Evolutionary conservation across 345 rosid genomes (phyloP).

Genomic region (Orychophragmus violaceus): DNA sequence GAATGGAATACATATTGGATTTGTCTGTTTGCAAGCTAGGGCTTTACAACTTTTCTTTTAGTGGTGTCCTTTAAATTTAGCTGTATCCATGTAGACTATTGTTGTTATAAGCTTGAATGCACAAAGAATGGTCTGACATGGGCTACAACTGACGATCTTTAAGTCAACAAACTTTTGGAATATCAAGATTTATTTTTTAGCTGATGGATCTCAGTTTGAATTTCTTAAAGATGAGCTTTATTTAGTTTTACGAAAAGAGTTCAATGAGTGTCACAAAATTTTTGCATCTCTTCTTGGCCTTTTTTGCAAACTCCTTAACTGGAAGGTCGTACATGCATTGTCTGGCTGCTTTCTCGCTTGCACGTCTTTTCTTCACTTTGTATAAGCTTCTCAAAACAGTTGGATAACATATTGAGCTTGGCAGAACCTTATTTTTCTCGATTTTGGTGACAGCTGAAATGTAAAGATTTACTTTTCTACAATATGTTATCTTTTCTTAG

Average conservation of each 20-base stretch:
- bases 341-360: background rate
- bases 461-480: background rate
- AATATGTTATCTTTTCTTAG: background rate
- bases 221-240: background rate
- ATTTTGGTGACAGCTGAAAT: background rate
- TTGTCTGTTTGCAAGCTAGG: background rate
- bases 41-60: background rate
- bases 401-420: background rate
- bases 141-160: background rate
- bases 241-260: background rate
- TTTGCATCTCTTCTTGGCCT: background rate
- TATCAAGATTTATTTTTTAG: background rate
- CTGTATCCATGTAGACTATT: background rate
- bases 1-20: background rate
- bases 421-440: background rate
- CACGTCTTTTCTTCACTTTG: background rate
- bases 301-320: slow-evolving; percentile 5
- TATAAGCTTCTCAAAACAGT: background rate
- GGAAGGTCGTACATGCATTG: background rate
- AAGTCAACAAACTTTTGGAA: background rate
- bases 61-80: background rate
- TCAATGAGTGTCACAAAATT: background rate
- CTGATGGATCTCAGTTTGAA: background rate
- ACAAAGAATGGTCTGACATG: slow-evolving; percentile 1
- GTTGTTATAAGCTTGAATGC: background rate